A percentile compares a stretch with the other conserved stretches of the same genome.
Evolutionary conservation across 2,329 filamentous ascomycete genomes (phyloP).

Genomic region (Laburnicola sp.): DNA sequence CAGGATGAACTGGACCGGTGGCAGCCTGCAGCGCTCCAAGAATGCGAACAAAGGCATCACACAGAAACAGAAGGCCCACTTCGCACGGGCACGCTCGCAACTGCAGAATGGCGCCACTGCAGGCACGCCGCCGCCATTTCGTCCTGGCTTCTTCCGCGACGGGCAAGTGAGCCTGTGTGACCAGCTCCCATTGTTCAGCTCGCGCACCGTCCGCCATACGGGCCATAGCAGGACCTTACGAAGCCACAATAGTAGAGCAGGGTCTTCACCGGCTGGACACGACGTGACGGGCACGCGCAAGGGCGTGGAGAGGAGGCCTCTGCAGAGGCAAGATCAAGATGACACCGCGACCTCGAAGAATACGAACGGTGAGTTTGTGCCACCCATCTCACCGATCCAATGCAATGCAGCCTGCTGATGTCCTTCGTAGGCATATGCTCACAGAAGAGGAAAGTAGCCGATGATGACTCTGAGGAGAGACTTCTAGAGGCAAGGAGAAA

Average conservation of each 20-base stretch:
- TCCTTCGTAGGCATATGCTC: not conserved
- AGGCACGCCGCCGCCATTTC: conserved; percentile 21
- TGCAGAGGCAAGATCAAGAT: not conserved
- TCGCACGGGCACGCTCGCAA: conserved; percentile 46
- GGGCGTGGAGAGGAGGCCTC: not conserved
- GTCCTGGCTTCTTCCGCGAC: conserved; percentile 27
- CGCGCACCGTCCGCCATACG: conserved; percentile 16
- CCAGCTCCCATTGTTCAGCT: conserved; percentile 11
- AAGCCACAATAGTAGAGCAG: not conserved
- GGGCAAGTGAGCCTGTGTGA: conserved; percentile 10
- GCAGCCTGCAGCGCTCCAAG: conserved; percentile 46
- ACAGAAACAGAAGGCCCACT: conserved; percentile 52
- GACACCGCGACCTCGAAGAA: not conserved
- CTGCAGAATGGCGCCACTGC: conserved; percentile 27
- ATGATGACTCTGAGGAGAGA: conserved; percentile 19
- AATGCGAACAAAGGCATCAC: conserved; percentile 41
- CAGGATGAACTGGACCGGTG: conserved; percentile 56
- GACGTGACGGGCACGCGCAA: not conserved
- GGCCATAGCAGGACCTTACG: conserved; percentile 12
- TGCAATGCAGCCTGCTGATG: conserved; percentile 12
- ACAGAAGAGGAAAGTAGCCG: conserved; percentile 10
- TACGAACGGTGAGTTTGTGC: conserved; percentile 13
- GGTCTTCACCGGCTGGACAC: not conserved
- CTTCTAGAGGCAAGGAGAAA: conserved; percentile 34
- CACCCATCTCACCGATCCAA: conserved; percentile 17